Evolutionary conservation across 257 asterid species (phyloP).

Genomic region (Phtheirospermum japonicum): DNA sequence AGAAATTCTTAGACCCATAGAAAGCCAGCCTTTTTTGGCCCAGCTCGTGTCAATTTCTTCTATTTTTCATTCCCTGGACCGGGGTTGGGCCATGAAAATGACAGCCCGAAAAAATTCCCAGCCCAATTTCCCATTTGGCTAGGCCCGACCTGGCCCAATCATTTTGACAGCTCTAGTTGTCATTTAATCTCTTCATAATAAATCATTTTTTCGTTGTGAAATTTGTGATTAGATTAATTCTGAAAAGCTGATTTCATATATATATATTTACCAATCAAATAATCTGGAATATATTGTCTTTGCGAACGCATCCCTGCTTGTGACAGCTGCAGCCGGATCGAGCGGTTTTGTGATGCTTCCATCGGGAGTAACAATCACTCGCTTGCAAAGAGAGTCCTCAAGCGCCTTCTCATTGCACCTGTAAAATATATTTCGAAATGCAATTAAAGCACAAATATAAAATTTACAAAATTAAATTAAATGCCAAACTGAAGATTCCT

Average conservation of each 20-base stretch:
- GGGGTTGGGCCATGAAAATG: no score
- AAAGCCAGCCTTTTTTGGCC: no score
- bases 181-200: no score
- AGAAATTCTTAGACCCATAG: no score
- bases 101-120: no score
- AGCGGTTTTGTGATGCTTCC: constrained; percentile 86
- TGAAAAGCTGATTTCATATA: background rate
- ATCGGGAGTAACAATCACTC: constrained; percentile 92
- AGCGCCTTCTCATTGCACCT: constrained; percentile 78
- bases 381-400: constrained; percentile 86
- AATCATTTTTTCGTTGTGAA: no score
- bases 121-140: no score
- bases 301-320: constrained; percentile 93
- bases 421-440: constrained; percentile 23
- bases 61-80: no score
- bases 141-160: no score
- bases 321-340: constrained; percentile 89
- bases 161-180: no score
- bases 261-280: constrained; percentile 69
- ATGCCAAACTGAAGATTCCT: constrained; percentile 32
- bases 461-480: constrained; percentile 5
- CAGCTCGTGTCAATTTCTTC: no score
- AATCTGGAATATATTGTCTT: constrained; percentile 91
- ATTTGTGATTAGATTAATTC: no score
- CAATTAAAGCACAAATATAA: constrained; percentile 7